Conservation (phyloP, 331 rosid species). For the Saraca asoca region DNA sequence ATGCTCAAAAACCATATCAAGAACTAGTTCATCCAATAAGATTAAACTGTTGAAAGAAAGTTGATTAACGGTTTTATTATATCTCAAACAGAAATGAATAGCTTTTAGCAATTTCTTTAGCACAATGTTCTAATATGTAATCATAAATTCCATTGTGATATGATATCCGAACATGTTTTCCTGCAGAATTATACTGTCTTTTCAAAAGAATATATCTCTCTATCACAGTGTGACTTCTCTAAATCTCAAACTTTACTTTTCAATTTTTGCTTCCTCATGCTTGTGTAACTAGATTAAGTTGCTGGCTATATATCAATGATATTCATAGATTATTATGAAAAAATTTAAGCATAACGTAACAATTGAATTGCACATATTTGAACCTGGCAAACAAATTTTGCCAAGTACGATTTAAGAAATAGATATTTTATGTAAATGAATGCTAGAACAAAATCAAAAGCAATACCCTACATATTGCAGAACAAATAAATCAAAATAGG, state of each 20-base stretch:
- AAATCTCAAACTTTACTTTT: background rate
- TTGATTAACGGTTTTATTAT: no score
- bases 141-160: no score
- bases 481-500: conserved; percentile 1
- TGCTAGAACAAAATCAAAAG: background rate
- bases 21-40: no score
- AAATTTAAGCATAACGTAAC: background rate
- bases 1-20: no score
- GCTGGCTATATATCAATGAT: background rate
- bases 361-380: background rate
- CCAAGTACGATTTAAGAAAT: background rate
- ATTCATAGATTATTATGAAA: background rate
- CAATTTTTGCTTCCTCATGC: background rate
- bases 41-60: no score
- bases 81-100: no score
- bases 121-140: background rate
- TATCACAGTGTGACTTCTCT: background rate
- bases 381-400: background rate
- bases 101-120: conserved; percentile 4
- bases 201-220: background rate
- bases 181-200: background rate
- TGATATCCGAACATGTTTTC: background rate
- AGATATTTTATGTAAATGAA: background rate
- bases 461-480: background rate
- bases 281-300: background rate